Base-by-base conservation (phyloP, 495 filamentous ascomycete genomes). In the Venustampulla echinocandica region DNA sequence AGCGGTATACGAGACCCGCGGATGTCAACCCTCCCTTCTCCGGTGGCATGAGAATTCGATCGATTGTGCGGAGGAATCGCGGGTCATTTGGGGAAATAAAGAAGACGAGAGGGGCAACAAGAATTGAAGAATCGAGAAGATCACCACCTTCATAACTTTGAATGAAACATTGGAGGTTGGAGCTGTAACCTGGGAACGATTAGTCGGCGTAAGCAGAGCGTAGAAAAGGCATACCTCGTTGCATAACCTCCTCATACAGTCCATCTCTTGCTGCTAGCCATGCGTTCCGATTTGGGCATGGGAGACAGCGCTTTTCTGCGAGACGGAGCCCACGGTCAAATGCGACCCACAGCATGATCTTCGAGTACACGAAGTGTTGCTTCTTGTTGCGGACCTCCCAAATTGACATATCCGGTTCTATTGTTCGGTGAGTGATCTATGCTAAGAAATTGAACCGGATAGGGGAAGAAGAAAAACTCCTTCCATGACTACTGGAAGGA, bases 261-360 rank as follows among this genome's bases (percentile, higher is more conserved):
- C 64, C 60, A 51, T 87, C 82, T 22, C 80, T 67, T 4, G 72
- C 71, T 14, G 58, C 66, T 23, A 82, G 62, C 82, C 82, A 87
- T 28, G 70, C 65, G 42, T 56, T 64, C 0, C 81, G 70, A 54
- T 81, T 77, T 0, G 80, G 82, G 50, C 82, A 87, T 1, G 81
- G 82, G 10, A 87, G 69, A 28, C 76, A 70, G 18, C 82, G 68
- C 58, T 83, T 85, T 27, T 87, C 82, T 1, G 81, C 69, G 2
- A 87, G 71, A 0, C 82, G 79, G 14, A 87, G 61, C 9, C 77
- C 82, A 10, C 82, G 78, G 59, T 85, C 82, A 40, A 87, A 70
- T 32, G 81, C 81, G 3, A 87, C 82, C 82, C 82, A 87, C 18
- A 87, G 66, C 77, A 85, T 83, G 50, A 87, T 72, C 53, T 85